Evolutionary conservation across 306 rosid species (phyloP).

Genomic region (Coriaria nepalensis): DNA sequence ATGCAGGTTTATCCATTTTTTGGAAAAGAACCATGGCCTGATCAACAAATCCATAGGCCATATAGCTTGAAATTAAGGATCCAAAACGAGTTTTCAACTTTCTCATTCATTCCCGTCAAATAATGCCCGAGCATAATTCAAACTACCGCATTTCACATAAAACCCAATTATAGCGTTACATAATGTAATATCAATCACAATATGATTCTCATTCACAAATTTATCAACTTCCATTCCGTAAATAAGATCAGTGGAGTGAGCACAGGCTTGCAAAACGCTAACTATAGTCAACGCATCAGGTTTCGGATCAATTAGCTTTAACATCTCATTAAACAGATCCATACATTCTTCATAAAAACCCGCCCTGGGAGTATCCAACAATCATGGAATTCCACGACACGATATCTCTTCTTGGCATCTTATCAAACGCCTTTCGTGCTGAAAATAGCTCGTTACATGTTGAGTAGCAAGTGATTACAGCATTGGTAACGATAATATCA

Average conservation of each 20-base stretch:
- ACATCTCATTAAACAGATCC: slow-evolving; percentile 42
- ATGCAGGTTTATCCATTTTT: slow-evolving; percentile 29
- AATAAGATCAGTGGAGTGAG: slow-evolving; percentile 57
- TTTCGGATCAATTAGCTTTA: slow-evolving; percentile 16
- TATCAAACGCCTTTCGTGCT: slow-evolving; percentile 52
- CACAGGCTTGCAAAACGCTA: slow-evolving; percentile 80
- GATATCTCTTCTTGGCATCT: slow-evolving; percentile 36
- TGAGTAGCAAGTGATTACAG: slow-evolving; percentile 50
- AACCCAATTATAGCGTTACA: slow-evolving; percentile 61
- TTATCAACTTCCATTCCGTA: slow-evolving; percentile 58
- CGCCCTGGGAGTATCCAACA: slow-evolving; percentile 67
- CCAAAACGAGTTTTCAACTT: slow-evolving; percentile 61
- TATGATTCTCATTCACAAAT: slow-evolving; percentile 26
- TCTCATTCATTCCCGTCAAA: slow-evolving; percentile 54
- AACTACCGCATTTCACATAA: slow-evolving; percentile 71
- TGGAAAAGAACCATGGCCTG: slow-evolving; percentile 48
- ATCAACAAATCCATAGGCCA: slow-evolving; percentile 56
- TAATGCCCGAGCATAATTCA: slow-evolving; percentile 57
- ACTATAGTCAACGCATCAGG: slow-evolving; percentile 48
- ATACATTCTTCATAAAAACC: slow-evolving; percentile 53
- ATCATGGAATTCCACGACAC: slow-evolving; percentile 91
- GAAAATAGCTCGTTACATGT: slow-evolving; percentile 39
- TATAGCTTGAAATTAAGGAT: slow-evolving; percentile 56
- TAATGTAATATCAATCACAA: slow-evolving; percentile 41
- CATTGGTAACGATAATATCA: slow-evolving; percentile 49